Percentiles rank a stretch among this genome's conserved stretches.
Evolutionary conservation across 441 rosid species (phyloP).

Genomic region (Hypseocharis bilobata): DNA sequence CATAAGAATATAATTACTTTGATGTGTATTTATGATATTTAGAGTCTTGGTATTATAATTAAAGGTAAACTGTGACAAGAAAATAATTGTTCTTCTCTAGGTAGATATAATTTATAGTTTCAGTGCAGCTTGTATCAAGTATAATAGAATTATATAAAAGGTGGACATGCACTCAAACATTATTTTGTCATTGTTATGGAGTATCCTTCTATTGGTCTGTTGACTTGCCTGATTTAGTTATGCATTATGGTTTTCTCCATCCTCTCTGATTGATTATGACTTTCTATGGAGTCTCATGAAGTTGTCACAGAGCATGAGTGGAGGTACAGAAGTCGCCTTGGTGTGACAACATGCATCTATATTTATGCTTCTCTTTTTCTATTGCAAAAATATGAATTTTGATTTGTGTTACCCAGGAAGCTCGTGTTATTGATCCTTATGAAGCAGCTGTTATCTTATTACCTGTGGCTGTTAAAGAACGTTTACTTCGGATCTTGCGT

Average conservation of each 20-base stretch:
- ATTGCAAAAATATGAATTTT: background rate
- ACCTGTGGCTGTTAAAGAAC: conserved; percentile 14
- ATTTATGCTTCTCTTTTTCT: background rate
- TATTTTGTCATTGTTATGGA: background rate
- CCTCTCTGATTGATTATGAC: background rate
- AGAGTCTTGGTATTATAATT: background rate
- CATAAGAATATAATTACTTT: background rate
- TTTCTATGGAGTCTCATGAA: background rate
- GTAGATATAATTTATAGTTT: background rate
- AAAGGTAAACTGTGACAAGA: background rate
- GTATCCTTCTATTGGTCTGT: background rate
- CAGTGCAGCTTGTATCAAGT: background rate
- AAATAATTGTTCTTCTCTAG: background rate
- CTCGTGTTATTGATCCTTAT: background rate
- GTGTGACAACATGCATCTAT: background rate
- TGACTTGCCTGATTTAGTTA: background rate
- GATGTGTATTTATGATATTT: background rate
- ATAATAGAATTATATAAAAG: too few relatives aligned
- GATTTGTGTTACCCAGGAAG: background rate
- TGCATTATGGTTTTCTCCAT: background rate
- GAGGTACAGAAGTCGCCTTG: background rate
- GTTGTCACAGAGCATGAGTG: background rate
- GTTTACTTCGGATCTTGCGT: conserved; percentile 10
- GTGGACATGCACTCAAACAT: background rate
- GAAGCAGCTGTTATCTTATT: conserved; percentile 13